phyloP scores from a whole-genome alignment of 371 early-diverging fungal species.

The Umbelopsis sp. region DNA sequence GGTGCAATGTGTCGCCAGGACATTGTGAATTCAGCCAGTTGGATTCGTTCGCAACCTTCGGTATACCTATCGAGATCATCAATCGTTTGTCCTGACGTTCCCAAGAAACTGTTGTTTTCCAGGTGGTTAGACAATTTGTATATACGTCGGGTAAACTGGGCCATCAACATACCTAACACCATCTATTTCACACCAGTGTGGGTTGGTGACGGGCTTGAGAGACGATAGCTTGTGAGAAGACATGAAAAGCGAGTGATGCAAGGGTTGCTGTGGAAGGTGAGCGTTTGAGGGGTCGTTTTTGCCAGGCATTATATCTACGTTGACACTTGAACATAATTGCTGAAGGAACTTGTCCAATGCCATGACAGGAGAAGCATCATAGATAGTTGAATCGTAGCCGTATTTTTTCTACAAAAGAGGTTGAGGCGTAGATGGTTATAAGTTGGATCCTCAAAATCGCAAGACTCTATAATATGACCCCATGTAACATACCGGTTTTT shows the following conservation, averaged over 20 bases:
- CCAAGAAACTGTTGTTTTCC: slow-evolving; percentile 58
- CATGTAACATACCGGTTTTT: slow-evolving; percentile 31
- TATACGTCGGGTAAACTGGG: too few species aligned
- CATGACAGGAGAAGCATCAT: slow-evolving; percentile 44
- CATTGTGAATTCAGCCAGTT: slow-evolving; percentile 71
- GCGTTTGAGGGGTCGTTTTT: slow-evolving; percentile 74
- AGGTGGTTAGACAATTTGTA: too few species aligned
- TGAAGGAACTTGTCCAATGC: slow-evolving; percentile 64
- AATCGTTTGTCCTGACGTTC: slow-evolving; percentile 85
- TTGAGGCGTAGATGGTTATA: neutral
- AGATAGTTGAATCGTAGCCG: slow-evolving; percentile 54
- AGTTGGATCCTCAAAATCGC: neutral
- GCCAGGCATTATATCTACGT: slow-evolving; percentile 89
- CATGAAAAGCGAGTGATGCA: slow-evolving; percentile 72
- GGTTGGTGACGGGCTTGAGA: slow-evolving; percentile 80
- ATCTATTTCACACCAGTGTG: slow-evolving; percentile 72
- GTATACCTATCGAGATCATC: slow-evolving; percentile 81
- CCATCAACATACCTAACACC: slow-evolving; percentile 49
- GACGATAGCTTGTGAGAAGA: slow-evolving; percentile 58
- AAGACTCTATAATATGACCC: too few species aligned
- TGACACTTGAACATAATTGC: slow-evolving; percentile 62
- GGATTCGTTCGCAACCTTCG: slow-evolving; percentile 56
- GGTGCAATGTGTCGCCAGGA: slow-evolving; percentile 89
- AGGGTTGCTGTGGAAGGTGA: slow-evolving; percentile 87
- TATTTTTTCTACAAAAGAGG: slow-evolving; percentile 48